A percentile compares a stretch with the other conserved stretches of the same genome.
phyloP scores from a whole-genome alignment of 1,284 basidiomycete genomes.

The Trichosporon coremiiforme region DNA sequence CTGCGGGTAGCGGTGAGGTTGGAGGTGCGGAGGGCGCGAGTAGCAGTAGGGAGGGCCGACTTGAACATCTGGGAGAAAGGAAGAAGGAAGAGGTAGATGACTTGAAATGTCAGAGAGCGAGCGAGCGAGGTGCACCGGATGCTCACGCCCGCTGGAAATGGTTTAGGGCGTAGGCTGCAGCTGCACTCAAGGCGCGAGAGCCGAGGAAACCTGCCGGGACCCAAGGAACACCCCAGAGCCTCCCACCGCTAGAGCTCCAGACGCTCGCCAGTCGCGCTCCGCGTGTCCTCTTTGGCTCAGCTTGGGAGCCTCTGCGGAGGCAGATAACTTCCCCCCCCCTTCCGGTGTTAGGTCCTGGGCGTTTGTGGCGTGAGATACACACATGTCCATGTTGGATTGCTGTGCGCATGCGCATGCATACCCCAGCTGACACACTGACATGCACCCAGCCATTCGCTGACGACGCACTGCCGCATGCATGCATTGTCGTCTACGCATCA shows the following conservation, averaged over 20 bases:
- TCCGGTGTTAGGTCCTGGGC: constrained; percentile 6
- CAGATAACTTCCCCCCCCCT: background rate
- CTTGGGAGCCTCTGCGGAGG: background rate
- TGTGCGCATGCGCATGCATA: background rate
- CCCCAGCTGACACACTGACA: background rate
- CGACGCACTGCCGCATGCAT: background rate
- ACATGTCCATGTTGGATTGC: background rate
- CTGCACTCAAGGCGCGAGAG: background rate
- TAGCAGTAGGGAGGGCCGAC: constrained; percentile 28
- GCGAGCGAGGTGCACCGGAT: background rate
- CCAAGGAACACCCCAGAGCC: constrained; percentile 10
- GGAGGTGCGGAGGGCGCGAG: constrained; percentile 26
- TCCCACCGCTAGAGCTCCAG: background rate
- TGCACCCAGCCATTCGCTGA: no score
- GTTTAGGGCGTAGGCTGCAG: background rate
- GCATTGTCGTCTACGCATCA: background rate
- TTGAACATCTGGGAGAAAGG: constrained; percentile 26
- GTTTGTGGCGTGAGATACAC: constrained; percentile 3
- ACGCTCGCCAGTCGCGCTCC: background rate
- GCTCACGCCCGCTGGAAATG: background rate
- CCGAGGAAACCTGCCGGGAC: background rate
- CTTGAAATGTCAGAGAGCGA: background rate
- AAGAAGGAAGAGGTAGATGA: background rate
- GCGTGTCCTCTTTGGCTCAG: background rate
- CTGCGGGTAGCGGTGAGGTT: constrained; percentile 32